phyloP scores from a whole-genome alignment of 2,329 filamentous ascomycete genomes.

The Ceratocystis albifundus region DNA sequence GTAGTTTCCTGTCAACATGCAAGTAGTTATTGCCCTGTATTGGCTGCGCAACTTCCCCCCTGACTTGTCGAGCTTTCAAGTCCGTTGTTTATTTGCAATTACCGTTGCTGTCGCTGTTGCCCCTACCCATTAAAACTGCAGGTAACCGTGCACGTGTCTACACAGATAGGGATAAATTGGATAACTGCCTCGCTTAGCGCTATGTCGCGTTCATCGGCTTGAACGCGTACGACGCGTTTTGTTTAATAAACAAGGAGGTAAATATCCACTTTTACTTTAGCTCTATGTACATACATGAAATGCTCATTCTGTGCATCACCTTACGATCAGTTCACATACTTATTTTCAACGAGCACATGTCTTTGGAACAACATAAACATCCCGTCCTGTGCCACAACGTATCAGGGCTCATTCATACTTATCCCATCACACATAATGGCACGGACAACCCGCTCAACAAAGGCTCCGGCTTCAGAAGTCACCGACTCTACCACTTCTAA shows the following conservation, averaged over 20 bases:
- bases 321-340: too few species aligned
- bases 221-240: slow-evolving; percentile 6
- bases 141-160: not conserved
- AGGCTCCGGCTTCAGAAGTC: slow-evolving; percentile 27
- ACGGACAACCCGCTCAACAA: slow-evolving; percentile 37
- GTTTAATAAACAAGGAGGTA: not conserved
- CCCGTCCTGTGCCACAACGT: not conserved
- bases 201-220: slow-evolving; percentile 4
- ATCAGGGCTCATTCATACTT: not conserved
- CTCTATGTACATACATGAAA: too few species aligned
- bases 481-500: slow-evolving; percentile 28
- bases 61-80: not conserved
- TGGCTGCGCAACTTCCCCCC: not conserved
- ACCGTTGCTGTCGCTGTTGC: slow-evolving; percentile 11
- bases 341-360: too few species aligned
- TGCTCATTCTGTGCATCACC: too few species aligned
- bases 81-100: not conserved
- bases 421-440: slow-evolving; percentile 33
- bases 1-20: slow-evolving; percentile 6
- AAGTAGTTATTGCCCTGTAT: not conserved
- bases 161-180: slow-evolving; percentile 20
- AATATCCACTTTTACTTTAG: not conserved
- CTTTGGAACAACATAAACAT: not conserved
- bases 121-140: not conserved
- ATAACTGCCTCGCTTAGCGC: not conserved